Evolutionary conservation across 1,284 basidiomycete genomes (phyloP).

Genomic region (Moesziomyces globuligerus): DNA sequence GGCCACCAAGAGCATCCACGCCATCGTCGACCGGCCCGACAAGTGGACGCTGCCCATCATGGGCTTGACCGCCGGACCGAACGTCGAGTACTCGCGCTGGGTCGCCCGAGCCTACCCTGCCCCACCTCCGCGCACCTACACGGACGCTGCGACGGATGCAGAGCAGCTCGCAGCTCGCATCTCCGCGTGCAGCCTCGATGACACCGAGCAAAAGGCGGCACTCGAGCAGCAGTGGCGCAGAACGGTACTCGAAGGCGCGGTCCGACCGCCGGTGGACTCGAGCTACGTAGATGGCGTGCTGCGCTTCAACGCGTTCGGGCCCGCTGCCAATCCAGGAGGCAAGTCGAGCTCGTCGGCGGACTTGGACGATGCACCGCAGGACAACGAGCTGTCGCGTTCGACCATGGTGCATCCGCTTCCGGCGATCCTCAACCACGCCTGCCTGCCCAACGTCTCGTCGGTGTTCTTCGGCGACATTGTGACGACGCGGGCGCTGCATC

Average conservation of each 20-base stretch:
- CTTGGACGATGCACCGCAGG: slow-evolving; percentile 12
- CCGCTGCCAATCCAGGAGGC: slow-evolving; percentile 53
- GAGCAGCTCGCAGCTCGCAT: slow-evolving; percentile 15
- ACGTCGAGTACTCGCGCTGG: slow-evolving; percentile 41
- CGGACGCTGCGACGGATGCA: slow-evolving; percentile 10
- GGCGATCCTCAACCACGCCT: slow-evolving; percentile 66
- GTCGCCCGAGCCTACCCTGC: slow-evolving; percentile 54
- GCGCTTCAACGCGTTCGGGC: slow-evolving; percentile 66
- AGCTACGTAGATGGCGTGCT: slow-evolving; percentile 65
- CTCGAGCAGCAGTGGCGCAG: slow-evolving; percentile 4
- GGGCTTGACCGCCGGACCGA: slow-evolving; percentile 64
- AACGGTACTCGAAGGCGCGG: slow-evolving; percentile 15
- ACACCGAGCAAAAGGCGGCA: background rate
- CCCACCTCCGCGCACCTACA: slow-evolving; percentile 23
- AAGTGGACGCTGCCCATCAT: slow-evolving; percentile 56
- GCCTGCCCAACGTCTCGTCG: slow-evolving; percentile 65
- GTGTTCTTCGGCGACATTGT: slow-evolving; percentile 65
- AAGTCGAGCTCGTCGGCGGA: slow-evolving; percentile 15
- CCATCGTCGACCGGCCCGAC: slow-evolving; percentile 55
- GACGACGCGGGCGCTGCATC: slow-evolving; percentile 60
- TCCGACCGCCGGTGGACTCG: slow-evolving; percentile 37
- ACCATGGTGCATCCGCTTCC: slow-evolving; percentile 66
- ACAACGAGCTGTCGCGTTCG: slow-evolving; percentile 49
- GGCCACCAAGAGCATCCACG: slow-evolving; percentile 61
- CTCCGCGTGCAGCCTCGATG: slow-evolving; percentile 2